These are phyloP conservation scores for Chlorella vulgaris DNA, from an alignment of 139 green algal species.

Conservation along the genomic window DNA sequence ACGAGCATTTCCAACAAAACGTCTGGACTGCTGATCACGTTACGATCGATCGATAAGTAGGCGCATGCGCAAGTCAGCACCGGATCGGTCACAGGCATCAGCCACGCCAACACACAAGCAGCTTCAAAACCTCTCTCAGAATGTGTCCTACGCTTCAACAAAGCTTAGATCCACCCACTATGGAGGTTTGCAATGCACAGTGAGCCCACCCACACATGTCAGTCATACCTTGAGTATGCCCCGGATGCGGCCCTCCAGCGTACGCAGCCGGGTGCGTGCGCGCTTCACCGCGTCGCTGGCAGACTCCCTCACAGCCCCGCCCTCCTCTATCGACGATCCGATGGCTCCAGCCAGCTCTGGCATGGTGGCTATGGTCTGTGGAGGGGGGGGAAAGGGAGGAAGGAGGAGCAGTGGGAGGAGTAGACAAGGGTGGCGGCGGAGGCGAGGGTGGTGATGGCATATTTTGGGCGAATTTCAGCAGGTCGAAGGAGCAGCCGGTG, in stretches of 20 bases:
- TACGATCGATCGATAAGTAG: too few relatives aligned
- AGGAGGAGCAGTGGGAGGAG: background rate
- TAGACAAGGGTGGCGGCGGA: background rate
- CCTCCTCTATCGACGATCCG: slow-evolving; percentile 45
- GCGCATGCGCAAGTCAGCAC: too few relatives aligned
- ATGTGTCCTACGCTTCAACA: too few relatives aligned
- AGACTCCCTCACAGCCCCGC: slow-evolving; percentile 55
- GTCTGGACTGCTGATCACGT: too few relatives aligned
- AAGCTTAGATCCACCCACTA: background rate
- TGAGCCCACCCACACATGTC: background rate
- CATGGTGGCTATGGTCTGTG: slow-evolving; percentile 12
- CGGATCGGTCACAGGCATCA: too few relatives aligned
- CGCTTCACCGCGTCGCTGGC: slow-evolving; percentile 68
- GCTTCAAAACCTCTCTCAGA: too few relatives aligned
- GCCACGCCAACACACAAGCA: too few relatives aligned
- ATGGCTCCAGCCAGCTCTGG: slow-evolving; percentile 34
- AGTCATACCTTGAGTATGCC: slow-evolving; percentile 62
- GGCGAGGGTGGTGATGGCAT: too few relatives aligned
- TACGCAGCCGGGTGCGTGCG: slow-evolving; percentile 49
- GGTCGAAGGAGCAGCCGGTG: too few relatives aligned
- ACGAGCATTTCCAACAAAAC: too few relatives aligned
- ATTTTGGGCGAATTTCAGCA: too few relatives aligned
- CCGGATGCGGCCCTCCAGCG: slow-evolving; percentile 54
- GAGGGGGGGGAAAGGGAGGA: background rate
- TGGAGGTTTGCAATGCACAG: too few relatives aligned